These are phyloP conservation scores for Gliomastix tumulicola DNA, from an alignment of 2,329 filamentous ascomycete genomes.

Conservation along the genomic window DNA sequence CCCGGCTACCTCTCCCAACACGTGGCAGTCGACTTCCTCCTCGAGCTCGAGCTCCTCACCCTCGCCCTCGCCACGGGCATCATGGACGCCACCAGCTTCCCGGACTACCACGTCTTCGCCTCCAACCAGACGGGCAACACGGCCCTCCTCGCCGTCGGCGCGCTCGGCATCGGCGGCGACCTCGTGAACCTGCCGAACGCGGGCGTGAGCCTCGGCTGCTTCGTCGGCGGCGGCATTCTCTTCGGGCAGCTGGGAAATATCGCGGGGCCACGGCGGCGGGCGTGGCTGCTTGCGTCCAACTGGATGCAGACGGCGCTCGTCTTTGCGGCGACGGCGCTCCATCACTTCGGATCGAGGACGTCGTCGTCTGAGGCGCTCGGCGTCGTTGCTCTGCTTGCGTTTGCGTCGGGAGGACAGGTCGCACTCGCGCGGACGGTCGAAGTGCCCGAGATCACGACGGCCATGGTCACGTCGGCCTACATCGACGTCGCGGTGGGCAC, in stretches of 20 bases:
- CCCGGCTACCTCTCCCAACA: no score
- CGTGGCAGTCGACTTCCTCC: no score
- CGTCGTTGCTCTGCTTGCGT: slow-evolving; percentile 44
- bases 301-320: slow-evolving; percentile 47
- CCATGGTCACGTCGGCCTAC: slow-evolving; percentile 59
- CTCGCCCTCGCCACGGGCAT: no score
- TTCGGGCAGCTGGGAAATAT: slow-evolving; percentile 50
- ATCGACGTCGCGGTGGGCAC: slow-evolving; percentile 56
- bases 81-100: slow-evolving; percentile 54
- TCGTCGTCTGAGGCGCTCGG: slow-evolving; percentile 29
- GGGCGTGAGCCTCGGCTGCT: slow-evolving; percentile 45
- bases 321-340: slow-evolving; percentile 45
- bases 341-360: slow-evolving; percentile 24
- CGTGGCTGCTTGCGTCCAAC: slow-evolving; percentile 49
- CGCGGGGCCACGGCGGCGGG: slow-evolving; percentile 39
- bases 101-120: slow-evolving; percentile 55
- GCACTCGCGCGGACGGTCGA: slow-evolving; percentile 46
- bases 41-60: no score
- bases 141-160: slow-evolving; percentile 47
- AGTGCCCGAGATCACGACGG: slow-evolving; percentile 56
- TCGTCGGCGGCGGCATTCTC: slow-evolving; percentile 45
- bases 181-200: slow-evolving; percentile 48
- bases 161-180: slow-evolving; percentile 37
- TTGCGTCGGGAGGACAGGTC: slow-evolving; percentile 51
- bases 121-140: slow-evolving; percentile 63